Conservation (phyloP, 176 grass and related monocot species). For the Oryza officinalis region DNA sequence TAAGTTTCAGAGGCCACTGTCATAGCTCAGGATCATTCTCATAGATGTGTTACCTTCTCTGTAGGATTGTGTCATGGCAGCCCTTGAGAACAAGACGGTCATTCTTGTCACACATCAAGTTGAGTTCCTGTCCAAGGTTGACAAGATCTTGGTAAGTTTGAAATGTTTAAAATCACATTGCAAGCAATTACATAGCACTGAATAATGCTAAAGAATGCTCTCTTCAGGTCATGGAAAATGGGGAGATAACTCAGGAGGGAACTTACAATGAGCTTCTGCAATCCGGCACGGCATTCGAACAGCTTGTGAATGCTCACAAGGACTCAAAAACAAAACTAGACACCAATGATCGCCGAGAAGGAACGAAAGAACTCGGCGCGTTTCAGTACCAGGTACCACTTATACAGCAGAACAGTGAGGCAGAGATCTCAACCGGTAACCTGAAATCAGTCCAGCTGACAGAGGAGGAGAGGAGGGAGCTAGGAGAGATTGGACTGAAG, state of each 20-base stretch:
- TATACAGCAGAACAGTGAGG: conserved; percentile 40
- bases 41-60: background rate
- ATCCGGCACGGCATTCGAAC: conserved; percentile 59
- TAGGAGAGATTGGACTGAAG: conserved; percentile 62
- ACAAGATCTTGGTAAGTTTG: conserved; percentile 69
- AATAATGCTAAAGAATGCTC: background rate
- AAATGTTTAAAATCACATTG: background rate
- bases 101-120: conserved; percentile 94
- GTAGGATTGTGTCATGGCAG: conserved; percentile 75
- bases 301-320: conserved; percentile 71
- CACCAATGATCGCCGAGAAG: conserved; percentile 25
- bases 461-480: conserved; percentile 65
- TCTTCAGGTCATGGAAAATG: conserved; percentile 76
- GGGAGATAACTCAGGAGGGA: conserved; percentile 71
- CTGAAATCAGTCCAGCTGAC: conserved; percentile 53
- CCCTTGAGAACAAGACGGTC: conserved; percentile 69
- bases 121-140: conserved; percentile 81
- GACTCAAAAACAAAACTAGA: conserved; percentile 44
- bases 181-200: background rate
- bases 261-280: conserved; percentile 59
- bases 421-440: conserved; percentile 27
- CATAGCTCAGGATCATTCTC: background rate
- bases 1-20: background rate
- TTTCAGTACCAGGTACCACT: conserved; percentile 21
- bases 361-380: background rate